Evolutionary conservation across 352 stramenopile genomes (phyloP).

Genomic region (Phytophthora syringae): DNA sequence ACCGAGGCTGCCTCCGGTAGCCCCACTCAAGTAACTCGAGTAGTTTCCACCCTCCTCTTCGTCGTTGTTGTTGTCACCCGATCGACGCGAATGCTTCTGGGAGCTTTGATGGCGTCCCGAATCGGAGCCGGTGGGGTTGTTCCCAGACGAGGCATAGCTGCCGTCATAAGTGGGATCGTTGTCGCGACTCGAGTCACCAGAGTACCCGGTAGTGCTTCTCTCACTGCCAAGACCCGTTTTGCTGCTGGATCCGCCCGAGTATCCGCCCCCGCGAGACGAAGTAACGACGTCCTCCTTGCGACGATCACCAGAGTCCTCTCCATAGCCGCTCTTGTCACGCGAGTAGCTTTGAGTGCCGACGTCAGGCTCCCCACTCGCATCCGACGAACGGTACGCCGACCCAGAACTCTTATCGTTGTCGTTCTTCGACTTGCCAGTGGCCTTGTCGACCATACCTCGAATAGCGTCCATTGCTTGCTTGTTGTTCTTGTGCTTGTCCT

Average conservation of each 20-base stretch:
- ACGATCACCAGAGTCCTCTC: slow-evolving; percentile 16
- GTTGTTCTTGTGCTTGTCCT: too few relatives aligned
- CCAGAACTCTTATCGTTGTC: slow-evolving; percentile 5
- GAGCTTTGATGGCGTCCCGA: slow-evolving; percentile 9
- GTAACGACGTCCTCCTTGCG: slow-evolving; percentile 7
- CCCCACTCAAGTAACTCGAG: slow-evolving; percentile 19
- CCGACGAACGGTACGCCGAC: slow-evolving; percentile 25
- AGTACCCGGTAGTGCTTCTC: slow-evolving; percentile 22
- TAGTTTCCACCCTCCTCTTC: slow-evolving; percentile 18
- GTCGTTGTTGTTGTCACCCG: slow-evolving; percentile 8
- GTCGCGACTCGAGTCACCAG: neutral
- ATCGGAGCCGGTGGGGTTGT: too few relatives aligned
- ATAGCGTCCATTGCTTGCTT: slow-evolving; percentile 34
- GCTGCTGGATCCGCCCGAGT: slow-evolving; percentile 26
- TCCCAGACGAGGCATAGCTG: slow-evolving; percentile 1
- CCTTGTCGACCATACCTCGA: slow-evolving; percentile 21
- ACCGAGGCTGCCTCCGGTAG: neutral
- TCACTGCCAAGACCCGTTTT: slow-evolving; percentile 10
- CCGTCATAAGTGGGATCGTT: too few relatives aligned
- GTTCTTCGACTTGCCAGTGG: slow-evolving; percentile 10
- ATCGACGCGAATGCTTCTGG: slow-evolving; percentile 10
- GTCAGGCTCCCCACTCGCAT: slow-evolving; percentile 21
- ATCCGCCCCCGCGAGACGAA: slow-evolving; percentile 19
- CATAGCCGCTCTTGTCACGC: slow-evolving; percentile 9
- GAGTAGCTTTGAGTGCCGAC: slow-evolving; percentile 31